Evolutionary conservation across 495 filamentous ascomycete species (phyloP), one percentile per base, ranked within the genome.

Genomic region (Tricharina praecox): DNA sequence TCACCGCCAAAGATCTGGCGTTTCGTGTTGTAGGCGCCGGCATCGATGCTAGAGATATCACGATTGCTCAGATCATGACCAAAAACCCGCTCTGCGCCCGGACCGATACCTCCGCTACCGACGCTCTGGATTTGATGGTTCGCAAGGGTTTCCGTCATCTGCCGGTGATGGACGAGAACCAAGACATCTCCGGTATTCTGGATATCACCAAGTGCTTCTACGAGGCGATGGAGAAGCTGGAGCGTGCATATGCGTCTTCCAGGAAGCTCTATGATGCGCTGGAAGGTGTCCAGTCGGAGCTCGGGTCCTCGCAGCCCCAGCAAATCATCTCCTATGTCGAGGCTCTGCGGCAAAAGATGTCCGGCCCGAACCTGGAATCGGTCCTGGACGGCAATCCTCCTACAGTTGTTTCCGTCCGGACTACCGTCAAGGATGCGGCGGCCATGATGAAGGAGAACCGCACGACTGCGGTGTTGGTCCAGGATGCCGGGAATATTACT

Each of bases 181-280:
- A 96, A 62, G 86, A 97, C 61, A 97, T 97, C 48, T 94, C 88
- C 15, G 90, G 90, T 67, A 86, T 97, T 51, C 71, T 97, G 37
- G 90, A 97, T 69, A 97, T 97, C 59, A 97, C 90, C 23, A 97
- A 96, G 66, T 97, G 90, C 67, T 97, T 97, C 67, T 97, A 97
- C 63, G 90, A 97, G 68, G 90, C 90, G 34, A 97, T 97, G 90
- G 90, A 97, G 69, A 97, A 97, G 67, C 64, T 97, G 49, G 90
- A 97, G 65, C 78, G 90, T 39, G 92, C 90, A 16, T 97, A 97
- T 64, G 82, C 82, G 60, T 96, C 92, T 32, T 96, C 92, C 13
- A 73, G 88, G 37, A 90, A 94, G 62, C 72, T 97, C 10, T 96
- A 97, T 62, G 90, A 95, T 69, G 90, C 90, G 26, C 69, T 97